Conservation (phyloP, 2,329 filamentous ascomycete genomes). For the Cucurbitaria berberidis region DNA sequence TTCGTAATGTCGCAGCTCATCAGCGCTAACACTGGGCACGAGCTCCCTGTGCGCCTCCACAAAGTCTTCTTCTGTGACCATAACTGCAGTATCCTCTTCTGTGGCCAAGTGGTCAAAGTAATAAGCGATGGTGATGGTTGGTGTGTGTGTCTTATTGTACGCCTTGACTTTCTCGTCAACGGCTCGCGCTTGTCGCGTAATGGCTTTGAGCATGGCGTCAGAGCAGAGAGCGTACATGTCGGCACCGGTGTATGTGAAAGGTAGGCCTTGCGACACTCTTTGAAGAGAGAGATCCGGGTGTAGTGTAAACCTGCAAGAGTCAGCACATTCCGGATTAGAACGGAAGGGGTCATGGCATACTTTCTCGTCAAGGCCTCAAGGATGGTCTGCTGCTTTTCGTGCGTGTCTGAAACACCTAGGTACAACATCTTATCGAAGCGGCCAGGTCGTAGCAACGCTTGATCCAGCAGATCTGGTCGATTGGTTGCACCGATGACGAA, state of each 20-base stretch:
- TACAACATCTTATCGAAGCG: constrained; percentile 99
- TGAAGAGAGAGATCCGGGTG: constrained; percentile 77
- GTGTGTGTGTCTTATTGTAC: constrained; percentile 61
- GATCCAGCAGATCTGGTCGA: constrained; percentile 88
- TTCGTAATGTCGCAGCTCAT: constrained; percentile 92
- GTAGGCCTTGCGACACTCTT: constrained; percentile 75
- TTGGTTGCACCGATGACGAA: constrained; percentile 98
- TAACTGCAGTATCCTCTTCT: constrained; percentile 80
- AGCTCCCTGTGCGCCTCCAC: constrained; percentile 79
- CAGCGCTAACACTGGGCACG: constrained; percentile 90
- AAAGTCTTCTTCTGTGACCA: constrained; percentile 91
- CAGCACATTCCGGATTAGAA: not conserved
- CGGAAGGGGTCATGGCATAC: constrained; percentile 60
- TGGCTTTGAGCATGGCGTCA: constrained; percentile 98
- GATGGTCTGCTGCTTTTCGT: constrained; percentile 94
- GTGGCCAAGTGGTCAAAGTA: constrained; percentile 94
- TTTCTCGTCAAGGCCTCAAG: constrained; percentile 93
- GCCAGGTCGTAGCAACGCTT: constrained; percentile 84
- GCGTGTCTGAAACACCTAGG: constrained; percentile 92
- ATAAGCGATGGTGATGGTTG: constrained; percentile 79
- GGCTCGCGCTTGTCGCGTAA: constrained; percentile 82
- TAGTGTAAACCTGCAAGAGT: constrained; percentile 73
- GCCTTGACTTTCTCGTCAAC: constrained; percentile 83
- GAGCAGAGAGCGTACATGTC: constrained; percentile 97
- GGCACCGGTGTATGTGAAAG: constrained; percentile 96